phyloP scores from a whole-genome alignment of 2,329 filamentous ascomycete species.

The Trichophyton benhamiae region DNA sequence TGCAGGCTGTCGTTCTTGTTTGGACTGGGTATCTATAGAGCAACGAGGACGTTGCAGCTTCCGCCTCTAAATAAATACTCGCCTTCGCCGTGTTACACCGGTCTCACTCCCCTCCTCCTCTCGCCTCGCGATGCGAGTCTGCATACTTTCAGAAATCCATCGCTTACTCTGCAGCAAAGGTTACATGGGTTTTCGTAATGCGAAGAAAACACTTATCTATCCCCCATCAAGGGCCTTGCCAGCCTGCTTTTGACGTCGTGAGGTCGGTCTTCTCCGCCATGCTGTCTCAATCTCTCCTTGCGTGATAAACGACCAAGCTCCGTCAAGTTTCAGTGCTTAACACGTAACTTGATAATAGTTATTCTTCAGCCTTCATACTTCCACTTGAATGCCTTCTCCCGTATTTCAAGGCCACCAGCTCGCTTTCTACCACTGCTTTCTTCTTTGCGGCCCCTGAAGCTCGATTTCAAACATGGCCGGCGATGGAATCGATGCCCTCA shows the following conservation, averaged over 20 bases:
- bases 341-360: neutral
- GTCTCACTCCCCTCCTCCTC: neutral
- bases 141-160: neutral
- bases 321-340: neutral
- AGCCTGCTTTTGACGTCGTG: neutral
- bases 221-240: neutral
- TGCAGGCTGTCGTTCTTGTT: neutral
- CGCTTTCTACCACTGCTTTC: neutral
- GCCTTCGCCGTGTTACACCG: neutral
- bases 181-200: neutral
- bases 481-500: neutral
- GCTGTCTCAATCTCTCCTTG: too few species aligned
- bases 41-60: neutral
- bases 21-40: neutral
- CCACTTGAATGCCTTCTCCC: neutral
- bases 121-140: neutral
- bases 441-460: neutral
- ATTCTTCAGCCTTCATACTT: neutral
- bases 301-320: too few species aligned
- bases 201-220: neutral
- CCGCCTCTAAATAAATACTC: neutral
- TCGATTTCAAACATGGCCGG: neutral
- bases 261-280: neutral
- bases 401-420: neutral
- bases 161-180: neutral